phyloP scores from a whole-genome alignment of 495 filamentous ascomycete genomes.

The Aspergillus carlsbadensis region DNA sequence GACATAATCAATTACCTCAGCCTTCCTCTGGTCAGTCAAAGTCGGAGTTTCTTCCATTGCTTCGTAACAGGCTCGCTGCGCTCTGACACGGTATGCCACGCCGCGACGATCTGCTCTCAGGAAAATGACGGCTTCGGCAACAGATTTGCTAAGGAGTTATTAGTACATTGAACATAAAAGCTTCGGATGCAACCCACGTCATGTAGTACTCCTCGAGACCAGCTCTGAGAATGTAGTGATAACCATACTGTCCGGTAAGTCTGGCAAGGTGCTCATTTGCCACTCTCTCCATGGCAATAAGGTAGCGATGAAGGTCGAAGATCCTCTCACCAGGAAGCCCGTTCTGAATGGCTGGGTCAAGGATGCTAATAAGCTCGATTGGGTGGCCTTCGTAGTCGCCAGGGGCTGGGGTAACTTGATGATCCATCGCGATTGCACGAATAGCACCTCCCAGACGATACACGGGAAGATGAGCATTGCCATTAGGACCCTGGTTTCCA shows the following conservation, averaged over 20 bases:
- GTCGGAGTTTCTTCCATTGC: conserved; percentile 12
- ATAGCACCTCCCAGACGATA: conserved; percentile 12
- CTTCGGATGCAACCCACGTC: conserved; percentile 12
- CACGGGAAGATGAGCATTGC: conserved; percentile 13
- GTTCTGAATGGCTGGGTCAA: conserved; percentile 14
- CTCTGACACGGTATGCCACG: conserved; percentile 7
- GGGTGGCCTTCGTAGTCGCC: conserved; percentile 26
- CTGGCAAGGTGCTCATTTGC: conserved; percentile 22
- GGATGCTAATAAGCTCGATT: conserved; percentile 20
- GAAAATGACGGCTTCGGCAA: conserved; percentile 20
- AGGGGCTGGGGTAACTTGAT: conserved; percentile 15
- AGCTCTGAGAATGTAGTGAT: conserved; percentile 25
- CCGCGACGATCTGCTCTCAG: conserved; percentile 16
- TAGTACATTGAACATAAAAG: neutral
- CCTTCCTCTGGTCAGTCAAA: conserved; percentile 15
- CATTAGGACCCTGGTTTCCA: neutral
- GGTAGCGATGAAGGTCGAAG: conserved; percentile 15
- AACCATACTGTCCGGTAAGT: conserved; percentile 19
- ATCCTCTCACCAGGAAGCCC: conserved; percentile 1
- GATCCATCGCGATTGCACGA: conserved; percentile 9
- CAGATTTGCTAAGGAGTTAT: conserved; percentile 12
- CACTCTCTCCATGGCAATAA: conserved; percentile 17
- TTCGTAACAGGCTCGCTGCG: conserved; percentile 18
- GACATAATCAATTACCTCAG: conserved; percentile 4
- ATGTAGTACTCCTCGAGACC: conserved; percentile 24